These are phyloP conservation scores for Yarrowia sp. DNA, from an alignment of 805 yeast species.

Conservation along the genomic window DNA sequence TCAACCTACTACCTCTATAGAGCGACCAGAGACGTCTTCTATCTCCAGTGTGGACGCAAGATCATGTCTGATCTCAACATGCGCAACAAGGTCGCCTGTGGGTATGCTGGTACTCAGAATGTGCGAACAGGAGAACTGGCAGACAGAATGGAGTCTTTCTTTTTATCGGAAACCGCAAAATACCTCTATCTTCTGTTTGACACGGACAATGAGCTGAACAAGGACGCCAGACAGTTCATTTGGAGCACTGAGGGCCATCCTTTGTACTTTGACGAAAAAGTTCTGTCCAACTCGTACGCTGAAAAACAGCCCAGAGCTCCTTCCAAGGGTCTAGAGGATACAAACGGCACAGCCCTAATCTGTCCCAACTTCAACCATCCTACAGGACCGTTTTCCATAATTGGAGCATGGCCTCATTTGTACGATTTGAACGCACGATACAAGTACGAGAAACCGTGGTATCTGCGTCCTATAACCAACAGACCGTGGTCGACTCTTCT, in stretches of 20 bases:
- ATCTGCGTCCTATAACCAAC: background rate
- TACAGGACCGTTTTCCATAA: conserved; percentile 9
- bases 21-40: conserved; percentile 87
- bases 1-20: conserved; percentile 82
- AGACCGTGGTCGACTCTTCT: conserved; percentile 1
- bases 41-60: conserved; percentile 74
- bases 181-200: conserved; percentile 77
- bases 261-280: conserved; percentile 63
- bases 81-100: conserved; percentile 69
- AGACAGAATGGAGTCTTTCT: conserved; percentile 91
- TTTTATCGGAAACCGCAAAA: conserved; percentile 84
- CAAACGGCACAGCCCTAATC: conserved; percentile 2
- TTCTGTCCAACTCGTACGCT: conserved; percentile 42
- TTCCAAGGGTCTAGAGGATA: conserved; percentile 2
- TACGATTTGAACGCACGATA: conserved; percentile 21
- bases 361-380: conserved; percentile 27
- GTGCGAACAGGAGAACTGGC: conserved; percentile 66
- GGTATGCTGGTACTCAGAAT: conserved; percentile 79
- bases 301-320: background rate
- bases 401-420: conserved; percentile 39
- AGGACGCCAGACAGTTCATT: conserved; percentile 51
- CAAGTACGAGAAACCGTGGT: conserved; percentile 36
- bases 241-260: conserved; percentile 93
- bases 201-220: conserved; percentile 54
- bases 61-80: conserved; percentile 62